A percentile compares a stretch with the other conserved stretches of the same genome.
Conservation (phyloP, 1,284 basidiomycete genomes). For the Microbotryum intermedium region DNA sequence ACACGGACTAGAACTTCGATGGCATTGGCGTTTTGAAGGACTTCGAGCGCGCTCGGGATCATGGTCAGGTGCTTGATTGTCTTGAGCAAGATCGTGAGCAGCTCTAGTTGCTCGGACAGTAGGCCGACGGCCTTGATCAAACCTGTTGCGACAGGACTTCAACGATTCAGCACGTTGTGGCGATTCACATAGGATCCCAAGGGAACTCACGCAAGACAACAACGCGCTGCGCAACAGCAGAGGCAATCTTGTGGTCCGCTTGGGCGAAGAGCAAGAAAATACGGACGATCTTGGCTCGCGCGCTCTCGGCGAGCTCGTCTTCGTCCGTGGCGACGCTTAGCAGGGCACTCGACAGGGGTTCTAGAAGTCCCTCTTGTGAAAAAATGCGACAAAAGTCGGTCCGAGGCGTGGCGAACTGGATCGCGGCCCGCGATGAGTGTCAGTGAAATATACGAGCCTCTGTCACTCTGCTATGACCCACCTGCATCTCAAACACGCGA, state of each 20-base stretch:
- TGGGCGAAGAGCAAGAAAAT: constrained; percentile 89
- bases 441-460: not conserved
- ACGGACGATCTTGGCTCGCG: constrained; percentile 78
- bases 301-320: constrained; percentile 50
- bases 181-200: not conserved
- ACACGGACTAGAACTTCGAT: constrained; percentile 81
- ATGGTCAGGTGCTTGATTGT: constrained; percentile 94
- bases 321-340: constrained; percentile 74
- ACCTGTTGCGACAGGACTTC: constrained; percentile 41
- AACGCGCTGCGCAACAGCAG: constrained; percentile 78
- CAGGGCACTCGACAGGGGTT: constrained; percentile 81
- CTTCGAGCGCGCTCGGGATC: constrained; percentile 77
- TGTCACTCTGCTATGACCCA: constrained; percentile 20
- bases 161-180: not conserved
- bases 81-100: constrained; percentile 81
- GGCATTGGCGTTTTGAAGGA: constrained; percentile 89
- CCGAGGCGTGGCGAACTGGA: constrained; percentile 82
- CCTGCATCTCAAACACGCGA: constrained; percentile 80
- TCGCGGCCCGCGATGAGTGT: not conserved
- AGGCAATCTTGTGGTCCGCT: constrained; percentile 81
- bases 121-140: constrained; percentile 72
- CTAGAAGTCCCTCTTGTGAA: constrained; percentile 84
- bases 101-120: constrained; percentile 58
- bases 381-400: constrained; percentile 99
- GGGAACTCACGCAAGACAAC: constrained; percentile 69